These are phyloP conservation scores for Colletotrichum sp. DNA, from an alignment of 2,329 filamentous ascomycete species.

Conservation along the genomic window DNA sequence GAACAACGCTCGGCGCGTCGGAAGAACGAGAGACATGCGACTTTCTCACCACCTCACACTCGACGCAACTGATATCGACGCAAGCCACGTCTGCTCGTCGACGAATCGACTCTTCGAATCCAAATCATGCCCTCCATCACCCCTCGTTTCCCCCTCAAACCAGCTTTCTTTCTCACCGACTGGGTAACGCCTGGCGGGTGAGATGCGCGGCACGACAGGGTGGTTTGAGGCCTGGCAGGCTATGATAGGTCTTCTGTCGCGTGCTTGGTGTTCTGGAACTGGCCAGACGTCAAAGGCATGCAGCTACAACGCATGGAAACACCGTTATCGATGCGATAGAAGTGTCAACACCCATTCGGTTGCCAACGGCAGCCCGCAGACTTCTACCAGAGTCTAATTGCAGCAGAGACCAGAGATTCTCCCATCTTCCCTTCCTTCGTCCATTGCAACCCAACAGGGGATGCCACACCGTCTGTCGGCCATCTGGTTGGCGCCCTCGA, in stretches of 20 bases:
- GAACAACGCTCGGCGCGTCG: slow-evolving; percentile 10
- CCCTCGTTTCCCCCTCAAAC: not conserved
- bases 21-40: slow-evolving; percentile 11
- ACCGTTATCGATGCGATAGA: not conserved
- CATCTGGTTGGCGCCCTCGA: not conserved
- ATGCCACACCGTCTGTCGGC: not conserved
- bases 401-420: not conserved
- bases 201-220: not conserved
- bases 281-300: slow-evolving; percentile 2
- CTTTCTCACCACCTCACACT: slow-evolving; percentile 2
- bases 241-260: slow-evolving; percentile 1
- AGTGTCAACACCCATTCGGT: not conserved
- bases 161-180: not conserved
- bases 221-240: not conserved
- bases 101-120: not conserved
- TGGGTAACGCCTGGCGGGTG: not conserved
- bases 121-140: not conserved
- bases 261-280: slow-evolving; percentile 6
- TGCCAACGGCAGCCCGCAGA: not conserved
- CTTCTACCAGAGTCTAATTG: not conserved
- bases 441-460: not conserved
- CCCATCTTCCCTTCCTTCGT: not conserved
- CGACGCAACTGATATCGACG: not conserved
- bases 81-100: not conserved
- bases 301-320: not conserved